Percentiles rank a stretch among this genome's conserved stretches.
phyloP scores from a whole-genome alignment of 768 basidiomycete species.

The Tricholoma matsutake region DNA sequence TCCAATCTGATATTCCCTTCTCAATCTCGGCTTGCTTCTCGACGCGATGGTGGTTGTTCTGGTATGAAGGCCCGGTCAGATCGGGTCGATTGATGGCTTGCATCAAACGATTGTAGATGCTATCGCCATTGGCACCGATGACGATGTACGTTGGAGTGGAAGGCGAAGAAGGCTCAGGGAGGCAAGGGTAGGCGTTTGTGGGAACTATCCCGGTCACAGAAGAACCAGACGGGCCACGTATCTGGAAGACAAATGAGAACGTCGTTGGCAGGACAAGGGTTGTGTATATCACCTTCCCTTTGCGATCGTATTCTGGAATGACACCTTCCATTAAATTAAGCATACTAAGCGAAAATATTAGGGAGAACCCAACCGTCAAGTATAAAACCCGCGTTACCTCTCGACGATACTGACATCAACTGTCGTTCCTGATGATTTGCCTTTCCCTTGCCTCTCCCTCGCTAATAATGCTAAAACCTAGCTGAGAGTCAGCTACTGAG shows the following conservation, averaged over 20 bases:
- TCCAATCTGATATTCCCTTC: slow-evolving; percentile 60
- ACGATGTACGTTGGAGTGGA: slow-evolving; percentile 53
- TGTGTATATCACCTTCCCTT: slow-evolving; percentile 48
- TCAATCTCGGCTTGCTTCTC: slow-evolving; percentile 64
- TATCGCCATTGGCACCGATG: slow-evolving; percentile 71
- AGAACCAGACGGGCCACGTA: slow-evolving; percentile 70
- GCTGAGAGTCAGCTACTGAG: not conserved
- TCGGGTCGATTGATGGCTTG: slow-evolving; percentile 53
- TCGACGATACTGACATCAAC: slow-evolving; percentile 80
- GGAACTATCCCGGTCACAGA: slow-evolving; percentile 76
- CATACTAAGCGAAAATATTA: slow-evolving; percentile 43
- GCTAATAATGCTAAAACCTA: slow-evolving; percentile 61
- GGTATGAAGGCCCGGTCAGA: slow-evolving; percentile 52
- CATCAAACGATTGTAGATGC: slow-evolving; percentile 69
- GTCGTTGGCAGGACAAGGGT: not conserved
- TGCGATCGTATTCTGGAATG: slow-evolving; percentile 72
- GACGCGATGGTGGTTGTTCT: slow-evolving; percentile 61
- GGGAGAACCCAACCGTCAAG: no score
- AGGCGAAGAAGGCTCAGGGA: slow-evolving; percentile 41
- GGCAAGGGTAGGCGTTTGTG: slow-evolving; percentile 71
- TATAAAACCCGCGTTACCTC: slow-evolving; percentile 37
- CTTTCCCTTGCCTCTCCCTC: slow-evolving; percentile 35
- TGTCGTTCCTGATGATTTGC: slow-evolving; percentile 40
- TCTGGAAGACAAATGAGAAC: slow-evolving; percentile 29
- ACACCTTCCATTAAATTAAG: slow-evolving; percentile 76